phyloP scores from a whole-genome alignment of 2,329 filamentous ascomycete genomes.

The Cladosporium phlei region DNA sequence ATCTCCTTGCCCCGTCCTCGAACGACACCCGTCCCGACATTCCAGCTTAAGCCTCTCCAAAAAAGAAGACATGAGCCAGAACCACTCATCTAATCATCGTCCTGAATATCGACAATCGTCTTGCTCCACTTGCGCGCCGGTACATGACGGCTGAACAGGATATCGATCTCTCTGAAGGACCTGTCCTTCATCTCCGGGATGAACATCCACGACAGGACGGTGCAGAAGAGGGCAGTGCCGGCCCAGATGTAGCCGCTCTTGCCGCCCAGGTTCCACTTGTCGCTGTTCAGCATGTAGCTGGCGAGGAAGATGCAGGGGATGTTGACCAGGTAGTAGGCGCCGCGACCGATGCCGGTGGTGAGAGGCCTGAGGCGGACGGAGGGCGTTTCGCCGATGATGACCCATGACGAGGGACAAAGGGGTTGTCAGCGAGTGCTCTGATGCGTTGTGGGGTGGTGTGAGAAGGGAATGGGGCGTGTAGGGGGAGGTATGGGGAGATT shows the following conservation, averaged over 20 bases:
- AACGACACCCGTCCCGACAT: no score
- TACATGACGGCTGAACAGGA: slow-evolving; percentile 52
- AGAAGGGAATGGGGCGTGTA: no score
- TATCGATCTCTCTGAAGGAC: slow-evolving; percentile 60
- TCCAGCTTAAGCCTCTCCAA: no score
- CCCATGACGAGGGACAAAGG: slow-evolving; percentile 63
- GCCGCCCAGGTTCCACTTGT: slow-evolving; percentile 41
- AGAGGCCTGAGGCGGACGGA: slow-evolving; percentile 60
- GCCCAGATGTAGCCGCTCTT: slow-evolving; percentile 59
- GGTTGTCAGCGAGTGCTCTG: no score
- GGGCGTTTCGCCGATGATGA: slow-evolving; percentile 64
- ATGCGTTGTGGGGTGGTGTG: no score
- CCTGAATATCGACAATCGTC: slow-evolving; percentile 53
- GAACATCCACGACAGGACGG: slow-evolving; percentile 41
- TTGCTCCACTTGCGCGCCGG: slow-evolving; percentile 53
- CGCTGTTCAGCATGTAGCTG: slow-evolving; percentile 58
- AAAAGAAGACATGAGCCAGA: no score
- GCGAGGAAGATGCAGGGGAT: slow-evolving; percentile 63
- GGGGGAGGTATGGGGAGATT: no score
- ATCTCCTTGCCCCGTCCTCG: no score
- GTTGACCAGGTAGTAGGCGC: slow-evolving; percentile 58
- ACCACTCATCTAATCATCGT: slow-evolving; percentile 44
- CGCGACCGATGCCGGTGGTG: slow-evolving; percentile 61
- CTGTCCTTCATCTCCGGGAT: slow-evolving; percentile 55
- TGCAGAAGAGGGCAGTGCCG: slow-evolving; percentile 54